Conservation (phyloP, 768 basidiomycete species). For the Naganishia vaughanmartiniae region DNA sequence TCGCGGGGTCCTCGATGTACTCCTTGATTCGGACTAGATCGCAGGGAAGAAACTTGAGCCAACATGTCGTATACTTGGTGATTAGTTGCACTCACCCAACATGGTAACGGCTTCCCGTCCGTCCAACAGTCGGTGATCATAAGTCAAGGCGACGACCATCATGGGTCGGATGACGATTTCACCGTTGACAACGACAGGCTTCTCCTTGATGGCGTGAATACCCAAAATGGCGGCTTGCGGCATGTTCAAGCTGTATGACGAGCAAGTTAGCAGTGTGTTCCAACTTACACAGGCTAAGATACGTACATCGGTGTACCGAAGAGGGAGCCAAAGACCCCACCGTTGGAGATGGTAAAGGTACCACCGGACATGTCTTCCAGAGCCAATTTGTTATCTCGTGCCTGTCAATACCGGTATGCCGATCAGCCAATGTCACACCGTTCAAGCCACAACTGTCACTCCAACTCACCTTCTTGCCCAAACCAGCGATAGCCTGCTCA, state of each 20-base stretch:
- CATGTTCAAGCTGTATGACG: slow-evolving; percentile 19
- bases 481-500: slow-evolving; percentile 82
- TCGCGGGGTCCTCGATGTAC: slow-evolving; percentile 89
- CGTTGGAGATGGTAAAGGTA: slow-evolving; percentile 99
- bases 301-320: slow-evolving; percentile 87
- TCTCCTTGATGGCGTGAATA: slow-evolving; percentile 95
- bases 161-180: slow-evolving; percentile 95
- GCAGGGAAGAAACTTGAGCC: slow-evolving; percentile 3
- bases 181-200: slow-evolving; percentile 83
- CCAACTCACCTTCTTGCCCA: slow-evolving; percentile 71
- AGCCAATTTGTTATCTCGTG: slow-evolving; percentile 86
- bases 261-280: neutral
- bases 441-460: no score
- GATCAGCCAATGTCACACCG: neutral
- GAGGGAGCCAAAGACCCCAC: slow-evolving; percentile 94
- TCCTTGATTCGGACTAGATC: slow-evolving; percentile 80
- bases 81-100: slow-evolving; percentile 67
- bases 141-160: slow-evolving; percentile 72
- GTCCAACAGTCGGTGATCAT: slow-evolving; percentile 92
- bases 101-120: slow-evolving; percentile 95
- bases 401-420: slow-evolving; percentile 52
- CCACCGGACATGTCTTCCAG: slow-evolving; percentile 98
- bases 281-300: no score
- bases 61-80: slow-evolving; percentile 15
- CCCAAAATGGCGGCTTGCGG: slow-evolving; percentile 73